These are phyloP conservation scores for Agapanthus africanus DNA, from an alignment of 106 monocot genomes.

Conservation along the genomic window DNA sequence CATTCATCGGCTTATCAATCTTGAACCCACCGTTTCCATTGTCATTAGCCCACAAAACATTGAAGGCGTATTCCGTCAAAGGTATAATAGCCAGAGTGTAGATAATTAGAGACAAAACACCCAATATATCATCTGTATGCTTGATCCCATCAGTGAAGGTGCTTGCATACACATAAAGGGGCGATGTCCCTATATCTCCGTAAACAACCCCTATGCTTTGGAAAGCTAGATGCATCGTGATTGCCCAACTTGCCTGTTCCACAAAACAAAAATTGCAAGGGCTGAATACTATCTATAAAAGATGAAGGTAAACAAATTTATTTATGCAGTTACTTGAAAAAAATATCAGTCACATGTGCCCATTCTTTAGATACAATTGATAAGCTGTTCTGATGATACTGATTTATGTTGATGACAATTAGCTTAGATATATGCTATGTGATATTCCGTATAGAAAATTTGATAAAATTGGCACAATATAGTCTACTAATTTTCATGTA, in stretches of 20 bases:
- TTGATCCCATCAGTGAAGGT: conserved; percentile 46
- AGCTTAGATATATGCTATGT: too few species aligned
- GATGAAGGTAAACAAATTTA: too few species aligned
- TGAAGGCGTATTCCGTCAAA: conserved; percentile 42
- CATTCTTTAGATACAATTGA: too few species aligned
- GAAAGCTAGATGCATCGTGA: conserved; percentile 44
- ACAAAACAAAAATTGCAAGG: too few species aligned
- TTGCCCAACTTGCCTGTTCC: conserved; percentile 23
- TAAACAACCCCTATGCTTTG: conserved; percentile 62
- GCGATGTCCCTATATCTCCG: conserved; percentile 67
- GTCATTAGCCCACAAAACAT: conserved; percentile 57
- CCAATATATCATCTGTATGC: conserved; percentile 48
- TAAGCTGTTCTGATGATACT: too few species aligned
- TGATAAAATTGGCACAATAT: too few species aligned
- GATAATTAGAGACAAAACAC: conserved; percentile 52
- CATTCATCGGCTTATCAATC: neutral
- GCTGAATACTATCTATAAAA: too few species aligned
- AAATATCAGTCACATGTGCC: too few species aligned
- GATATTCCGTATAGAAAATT: too few species aligned
- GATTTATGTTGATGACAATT: too few species aligned
- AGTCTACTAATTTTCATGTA: too few species aligned
- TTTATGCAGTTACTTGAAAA: too few species aligned
- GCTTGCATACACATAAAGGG: conserved; percentile 52
- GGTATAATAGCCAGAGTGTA: conserved; percentile 50
- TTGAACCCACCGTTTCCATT: conserved; percentile 47